Evolutionary conservation across 495 filamentous ascomycete species (phyloP), one percentile per base, ranked within the genome.

Genomic region (Choiromyces venosus): DNA sequence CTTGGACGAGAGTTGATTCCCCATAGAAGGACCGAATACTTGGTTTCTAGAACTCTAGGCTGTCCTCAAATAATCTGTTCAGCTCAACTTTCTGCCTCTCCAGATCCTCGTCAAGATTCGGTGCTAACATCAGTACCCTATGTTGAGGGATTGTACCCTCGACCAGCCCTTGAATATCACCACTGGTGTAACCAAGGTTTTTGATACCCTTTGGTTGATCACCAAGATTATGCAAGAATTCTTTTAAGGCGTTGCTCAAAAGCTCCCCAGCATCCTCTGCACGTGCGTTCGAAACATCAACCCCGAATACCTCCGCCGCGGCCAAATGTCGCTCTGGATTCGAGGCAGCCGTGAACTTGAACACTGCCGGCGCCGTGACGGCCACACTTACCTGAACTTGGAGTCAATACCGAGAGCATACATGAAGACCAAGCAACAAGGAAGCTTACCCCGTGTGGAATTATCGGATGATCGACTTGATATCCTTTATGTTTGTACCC

Each of bases 121-220:
- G 95, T 52, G 96, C 96, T 68, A 99, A 83, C 91, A 93, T 94
- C 83, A 98, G 81, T 66, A 99, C 95, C 66, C 95, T 85, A 66
- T 87, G 86, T 84, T 99, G 95, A 37, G 95, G 95, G 66, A 99
- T 88, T 36, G 95, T 98, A 1, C 95, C 96, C 81, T 98, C 93
- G 19, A 99, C 93, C 74, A 99, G 83, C 5, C 83, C 87, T 37
- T 93, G 90, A 18, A 99, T 84, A 85, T 99, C 88, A 19, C 85
- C 86, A 7, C 81, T 82, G 71, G 86, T 86, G 81, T 97, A 98
- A 0, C 95, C 95, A 52, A 99, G 81, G 56, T 87, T 89, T 83
- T 91, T 93, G 78, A 99, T 83, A 0, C 95, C 95, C 40, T 87
- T 86, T 9, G 95, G 96, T 85, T 98, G 95, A 78, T 93, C 95